Evolutionary conservation across 208 protist species (phyloP), one percentile per base, ranked within the genome.

Genomic region (Trypanosoma congolense): DNA sequence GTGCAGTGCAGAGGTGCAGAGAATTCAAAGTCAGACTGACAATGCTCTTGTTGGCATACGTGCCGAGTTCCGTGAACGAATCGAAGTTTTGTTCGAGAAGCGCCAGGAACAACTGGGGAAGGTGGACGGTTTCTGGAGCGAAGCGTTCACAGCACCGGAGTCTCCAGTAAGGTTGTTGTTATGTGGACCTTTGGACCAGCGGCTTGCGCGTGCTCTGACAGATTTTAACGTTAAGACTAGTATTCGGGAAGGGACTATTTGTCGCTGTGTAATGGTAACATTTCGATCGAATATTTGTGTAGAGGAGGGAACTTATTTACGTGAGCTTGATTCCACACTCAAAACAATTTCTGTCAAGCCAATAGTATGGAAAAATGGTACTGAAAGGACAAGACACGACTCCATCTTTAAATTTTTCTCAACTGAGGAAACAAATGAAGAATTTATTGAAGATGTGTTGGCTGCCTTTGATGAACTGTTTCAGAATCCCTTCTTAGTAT

Each of bases 141-240:
- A 65, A 22, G 72, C 83, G 1, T 64, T 93, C 0, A 56, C 45
- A 10, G 67, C 68, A 0, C 44, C 68, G 3, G 55, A 69, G 24
- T 71, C 73, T 6, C 75, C 82, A 16, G 50, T 90, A 33, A 55
- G 51, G 4, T 25, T 18, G 6, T 47, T 88, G 14, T 33, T 91
- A 40, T 89, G 90, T 67, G 73, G 72, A 31, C 90, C 83, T 0
- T 78, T 86, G 35, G 87, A 93, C 42, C 80, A 82, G 0, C 90
- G 89, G 56, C 65, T 93, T 61, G 26, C 81, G 6, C 75, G 80
- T n/a, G 83, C 87, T 9, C 54, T 93, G 21, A 78, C 65, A 14
- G 56, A 76, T 16, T 84, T 93, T 46, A 60, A 73, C 12, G 70
- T 93, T 8, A 59, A 62, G 24, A 69, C 75, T 9, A 57, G 25